Evolutionary conservation across 805 yeast species (phyloP).

Genomic region (Candida pini): DNA sequence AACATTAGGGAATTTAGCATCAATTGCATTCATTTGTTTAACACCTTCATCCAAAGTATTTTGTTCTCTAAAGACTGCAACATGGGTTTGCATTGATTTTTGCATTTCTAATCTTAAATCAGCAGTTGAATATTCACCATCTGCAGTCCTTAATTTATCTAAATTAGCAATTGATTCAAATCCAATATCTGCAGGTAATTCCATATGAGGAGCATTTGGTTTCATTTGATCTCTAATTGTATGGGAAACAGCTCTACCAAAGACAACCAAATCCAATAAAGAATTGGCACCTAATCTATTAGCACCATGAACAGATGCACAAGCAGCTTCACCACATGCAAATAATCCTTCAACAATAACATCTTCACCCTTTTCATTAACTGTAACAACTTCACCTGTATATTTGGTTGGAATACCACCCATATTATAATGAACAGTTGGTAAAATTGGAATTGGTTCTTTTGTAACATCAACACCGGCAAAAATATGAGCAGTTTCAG

Average conservation of each 20-base stretch:
- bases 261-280: conserved; percentile 89
- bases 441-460: conserved; percentile 97
- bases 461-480: conserved; percentile 99
- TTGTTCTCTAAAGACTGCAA: conserved; percentile 95
- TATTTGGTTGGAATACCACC: conserved; percentile 99
- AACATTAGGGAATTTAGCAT: conserved; percentile 65
- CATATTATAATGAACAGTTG: conserved; percentile 99
- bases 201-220: conserved; percentile 85
- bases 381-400: conserved; percentile 88
- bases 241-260: conserved; percentile 97
- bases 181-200: conserved; percentile 82
- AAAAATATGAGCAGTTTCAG: conserved; percentile 96
- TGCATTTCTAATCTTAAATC: conserved; percentile 90
- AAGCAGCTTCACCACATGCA: conserved; percentile 99
- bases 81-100: conserved; percentile 92
- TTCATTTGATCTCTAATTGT: conserved; percentile 78
- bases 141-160: conserved; percentile 80
- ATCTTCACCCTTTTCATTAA: conserved; percentile 85
- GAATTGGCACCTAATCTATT: conserved; percentile 99
- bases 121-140: conserved; percentile 79
- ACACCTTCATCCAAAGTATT: conserved; percentile 91
- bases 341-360: conserved; percentile 84
- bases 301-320: conserved; percentile 99
- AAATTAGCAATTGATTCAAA: conserved; percentile 84
- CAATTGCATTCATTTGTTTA: conserved; percentile 65